Evolutionary conservation across 345 rosid genomes (phyloP), one percentile per base, ranked within the genome.

Genomic region (Corchorus capsularis): DNA sequence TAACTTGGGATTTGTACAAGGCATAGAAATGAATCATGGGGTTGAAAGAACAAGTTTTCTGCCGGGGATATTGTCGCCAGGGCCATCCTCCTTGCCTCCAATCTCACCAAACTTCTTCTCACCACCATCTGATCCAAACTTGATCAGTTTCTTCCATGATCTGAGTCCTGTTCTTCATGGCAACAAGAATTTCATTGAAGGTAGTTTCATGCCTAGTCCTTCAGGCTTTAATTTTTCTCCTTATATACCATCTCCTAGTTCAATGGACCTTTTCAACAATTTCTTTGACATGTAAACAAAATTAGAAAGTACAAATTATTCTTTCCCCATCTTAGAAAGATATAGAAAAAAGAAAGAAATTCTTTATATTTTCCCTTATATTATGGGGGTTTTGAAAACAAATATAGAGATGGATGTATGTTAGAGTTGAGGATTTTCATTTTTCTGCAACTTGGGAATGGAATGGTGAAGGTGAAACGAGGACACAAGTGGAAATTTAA

Each of bases 21-120:
- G 86, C 8, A 82, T 83, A 16, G 88, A 78, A 4, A 69, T 72
- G 82, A 69, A 73, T 77, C 76, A 72, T 57, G 80, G 59, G 12
- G 79, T 82, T 39, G 89, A 87, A 75, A 80, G 87, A 67, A 75
- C 85, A 68, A 83, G 74, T 73, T 79, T 64, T 61, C 73, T 80
- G 56, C 93, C 84, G 0, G 98, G 97, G 71, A 92, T 92, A 45
- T 79, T 94, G 75, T 94, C 97, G 0, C 96, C 97, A 0, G 94
- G 87, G 0, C 97, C 98, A 5, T 81, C 87, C 49, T 86, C 92
- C 14, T 82, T 93, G 52, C 94, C 87, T 4, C 83, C 79, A 59
- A 85, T 94, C 69, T 84, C 94, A 16, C 87, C 92, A 0, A 86
- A 67, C 80, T 89, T 90, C 75, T 94, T 94, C 74, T 87, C 94